Evolutionary conservation across 1,284 basidiomycete genomes (phyloP).

Genomic region (Athelia psychrophila): DNA sequence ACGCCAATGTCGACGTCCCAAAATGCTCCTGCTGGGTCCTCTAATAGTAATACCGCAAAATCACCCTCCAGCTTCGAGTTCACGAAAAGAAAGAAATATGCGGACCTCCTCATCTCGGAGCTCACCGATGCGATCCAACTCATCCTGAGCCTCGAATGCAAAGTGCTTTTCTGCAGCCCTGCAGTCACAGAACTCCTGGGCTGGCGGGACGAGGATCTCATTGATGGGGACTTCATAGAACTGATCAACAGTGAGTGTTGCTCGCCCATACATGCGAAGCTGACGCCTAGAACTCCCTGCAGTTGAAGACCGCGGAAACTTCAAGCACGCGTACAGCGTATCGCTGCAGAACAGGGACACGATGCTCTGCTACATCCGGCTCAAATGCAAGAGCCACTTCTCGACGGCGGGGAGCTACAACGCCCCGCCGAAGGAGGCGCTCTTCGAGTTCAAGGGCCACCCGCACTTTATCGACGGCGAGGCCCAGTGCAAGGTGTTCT

Average conservation of each 20-base stretch:
- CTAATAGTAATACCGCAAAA: conserved; percentile 5
- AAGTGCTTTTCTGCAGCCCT: conserved; percentile 70
- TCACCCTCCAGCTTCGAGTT: conserved; percentile 63
- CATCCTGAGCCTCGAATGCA: conserved; percentile 58
- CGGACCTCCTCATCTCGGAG: conserved; percentile 76
- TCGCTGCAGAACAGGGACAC: conserved; percentile 45
- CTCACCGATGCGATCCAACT: conserved; percentile 72
- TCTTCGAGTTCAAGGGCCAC: conserved; percentile 75
- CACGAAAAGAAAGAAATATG: conserved; percentile 83
- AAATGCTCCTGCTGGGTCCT: neutral
- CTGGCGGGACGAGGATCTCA: conserved; percentile 70
- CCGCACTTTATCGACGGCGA: conserved; percentile 51
- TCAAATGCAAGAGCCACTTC: conserved; percentile 42
- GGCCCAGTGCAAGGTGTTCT: conserved; percentile 52
- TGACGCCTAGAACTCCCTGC: conserved; percentile 3
- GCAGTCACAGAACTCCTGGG: conserved; percentile 70
- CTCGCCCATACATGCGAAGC: conserved; percentile 6
- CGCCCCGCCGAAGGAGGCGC: conserved; percentile 41
- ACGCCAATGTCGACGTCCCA: conserved; percentile 2
- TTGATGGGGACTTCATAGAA: conserved; percentile 63
- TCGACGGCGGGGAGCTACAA: conserved; percentile 14
- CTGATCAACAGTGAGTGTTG: conserved; percentile 58
- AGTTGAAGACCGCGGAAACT: conserved; percentile 63
- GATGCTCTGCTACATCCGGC: conserved; percentile 60
- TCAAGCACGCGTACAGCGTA: conserved; percentile 53